Conservation (phyloP, 352 stramenopile species). For the Globisporangium camurandrum region DNA sequence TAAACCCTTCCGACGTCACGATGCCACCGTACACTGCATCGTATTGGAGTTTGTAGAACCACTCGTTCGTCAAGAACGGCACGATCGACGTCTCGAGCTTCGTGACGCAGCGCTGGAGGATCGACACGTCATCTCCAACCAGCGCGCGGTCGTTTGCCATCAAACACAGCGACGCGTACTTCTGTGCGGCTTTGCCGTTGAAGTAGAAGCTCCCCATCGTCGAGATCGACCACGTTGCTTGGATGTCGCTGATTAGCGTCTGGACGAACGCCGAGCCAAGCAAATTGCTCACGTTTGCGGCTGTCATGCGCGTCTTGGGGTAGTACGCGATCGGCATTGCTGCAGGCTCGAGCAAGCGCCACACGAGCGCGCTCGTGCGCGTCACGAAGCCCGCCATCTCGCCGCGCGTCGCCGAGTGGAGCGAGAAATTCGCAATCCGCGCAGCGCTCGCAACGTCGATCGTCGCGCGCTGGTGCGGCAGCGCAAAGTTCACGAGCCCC, state of each 20-base stretch:
- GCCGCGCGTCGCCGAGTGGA: constrained; percentile 45
- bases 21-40: constrained; percentile 51
- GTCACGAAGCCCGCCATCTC: constrained; percentile 48
- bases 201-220: constrained; percentile 61
- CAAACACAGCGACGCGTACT: constrained; percentile 65
- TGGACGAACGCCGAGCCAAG: constrained; percentile 23
- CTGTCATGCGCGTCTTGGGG: constrained; percentile 28
- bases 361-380: constrained; percentile 26
- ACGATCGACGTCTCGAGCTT: constrained; percentile 51
- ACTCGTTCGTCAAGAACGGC: constrained; percentile 58
- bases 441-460: constrained; percentile 32
- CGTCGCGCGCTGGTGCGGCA: constrained; percentile 49
- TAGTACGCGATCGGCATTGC: constrained; percentile 54
- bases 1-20: constrained; percentile 57
- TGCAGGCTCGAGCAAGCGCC: constrained; percentile 35
- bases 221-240: constrained; percentile 43
- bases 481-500: constrained; percentile 54
- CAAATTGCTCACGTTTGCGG: constrained; percentile 5
- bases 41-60: constrained; percentile 57
- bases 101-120: constrained; percentile 48
- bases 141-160: constrained; percentile 65
- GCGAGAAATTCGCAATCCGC: constrained; percentile 22
- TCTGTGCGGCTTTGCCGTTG: constrained; percentile 66
- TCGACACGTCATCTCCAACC: constrained; percentile 42
- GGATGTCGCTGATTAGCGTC: constrained; percentile 43